Percentiles rank a stretch among this genome's conserved stretches.
Evolutionary conservation across 2,329 filamentous ascomycete species (phyloP).

Genomic region (Lachnellula hyalina): DNA sequence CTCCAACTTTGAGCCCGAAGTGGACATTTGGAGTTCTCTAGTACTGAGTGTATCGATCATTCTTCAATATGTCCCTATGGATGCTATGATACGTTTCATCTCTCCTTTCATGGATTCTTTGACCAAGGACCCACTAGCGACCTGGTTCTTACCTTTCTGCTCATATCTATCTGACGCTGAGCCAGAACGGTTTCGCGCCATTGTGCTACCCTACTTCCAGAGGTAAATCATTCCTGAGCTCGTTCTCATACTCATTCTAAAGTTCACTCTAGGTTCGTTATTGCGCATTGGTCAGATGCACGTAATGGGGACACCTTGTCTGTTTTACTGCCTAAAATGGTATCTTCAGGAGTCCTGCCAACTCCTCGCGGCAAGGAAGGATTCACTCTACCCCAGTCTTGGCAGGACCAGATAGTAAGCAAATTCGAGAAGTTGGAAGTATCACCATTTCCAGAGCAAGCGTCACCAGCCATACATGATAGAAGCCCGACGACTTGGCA

Average conservation of each 20-base stretch:
- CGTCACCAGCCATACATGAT: slow-evolving; percentile 45
- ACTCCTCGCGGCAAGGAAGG: slow-evolving; percentile 46
- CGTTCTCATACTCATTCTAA: slow-evolving; percentile 16
- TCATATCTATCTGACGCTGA: slow-evolving; percentile 73
- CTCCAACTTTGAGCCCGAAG: slow-evolving; percentile 28
- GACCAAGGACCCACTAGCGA: slow-evolving; percentile 58
- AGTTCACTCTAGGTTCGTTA: slow-evolving; percentile 56
- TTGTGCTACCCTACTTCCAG: slow-evolving; percentile 79
- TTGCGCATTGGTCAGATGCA: slow-evolving; percentile 64
- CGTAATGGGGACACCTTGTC: slow-evolving; percentile 64
- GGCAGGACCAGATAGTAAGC: slow-evolving; percentile 68
- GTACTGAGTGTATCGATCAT: slow-evolving; percentile 59
- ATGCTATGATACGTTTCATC: slow-evolving; percentile 67
- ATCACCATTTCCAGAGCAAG: slow-evolving; percentile 59
- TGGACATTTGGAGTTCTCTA: slow-evolving; percentile 51
- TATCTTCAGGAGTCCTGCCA: slow-evolving; percentile 50
- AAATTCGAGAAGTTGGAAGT: slow-evolving; percentile 62
- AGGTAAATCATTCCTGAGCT: slow-evolving; percentile 42
- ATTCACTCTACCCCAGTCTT: slow-evolving; percentile 56
- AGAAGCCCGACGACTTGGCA: slow-evolving; percentile 58
- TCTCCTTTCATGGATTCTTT: slow-evolving; percentile 60
- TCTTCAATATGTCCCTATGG: slow-evolving; percentile 73
- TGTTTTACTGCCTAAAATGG: slow-evolving; percentile 62
- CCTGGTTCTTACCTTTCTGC: slow-evolving; percentile 80
- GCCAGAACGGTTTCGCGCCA: slow-evolving; percentile 64